Base-by-base conservation (phyloP, 73 alveolate species). In the Paramecium bursaria region DNA sequence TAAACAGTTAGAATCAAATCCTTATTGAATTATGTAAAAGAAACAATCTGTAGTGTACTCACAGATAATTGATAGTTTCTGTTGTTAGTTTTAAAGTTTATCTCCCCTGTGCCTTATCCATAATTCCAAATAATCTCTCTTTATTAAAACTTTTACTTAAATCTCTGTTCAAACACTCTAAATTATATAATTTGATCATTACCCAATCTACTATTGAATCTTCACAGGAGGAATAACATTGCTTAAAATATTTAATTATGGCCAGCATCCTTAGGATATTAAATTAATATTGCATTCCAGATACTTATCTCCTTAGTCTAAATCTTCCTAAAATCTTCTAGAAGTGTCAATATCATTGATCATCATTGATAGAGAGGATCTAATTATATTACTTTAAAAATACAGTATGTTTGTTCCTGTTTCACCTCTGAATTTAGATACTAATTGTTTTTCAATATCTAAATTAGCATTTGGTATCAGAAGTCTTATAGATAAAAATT, bases 91-190 rank as follows among this genome's bases (percentile, higher is more conserved):
- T 46, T 79, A 35, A 49, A 79, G 6, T 31, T 17, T 3, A 79
- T 7, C 54, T 79, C 89, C 3, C 85, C 89, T 53, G 61, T 30
- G 0, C 89, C 89, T 26, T 48, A 54, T 39, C 73, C 54, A 23
- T 48, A 79, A 21, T 46, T 21, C 89, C 89, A 79, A 9, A 29
- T 42, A 4, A 79, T 21, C 26, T 31, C 42, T 79, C 89, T 79
- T 3, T 82, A 80, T 10, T 52, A 39, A n/a, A 53, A 29, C 29
- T 35, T 54, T 23, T 5, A 3, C 31, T 31, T 22, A 35, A 53
- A 79, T 2, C 31, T 5, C 2, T 79, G 13, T 46, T 79, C 89
- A 23, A 48, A 79, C 15, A 25, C 21, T 6, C 82, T 67, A 39
- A 13, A 17, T 1, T 10, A 7, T 9, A 4, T 3, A 23, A 67